phyloP scores from a whole-genome alignment of 2,329 filamentous ascomycete genomes.

The Bimuria novae-zelandiae region DNA sequence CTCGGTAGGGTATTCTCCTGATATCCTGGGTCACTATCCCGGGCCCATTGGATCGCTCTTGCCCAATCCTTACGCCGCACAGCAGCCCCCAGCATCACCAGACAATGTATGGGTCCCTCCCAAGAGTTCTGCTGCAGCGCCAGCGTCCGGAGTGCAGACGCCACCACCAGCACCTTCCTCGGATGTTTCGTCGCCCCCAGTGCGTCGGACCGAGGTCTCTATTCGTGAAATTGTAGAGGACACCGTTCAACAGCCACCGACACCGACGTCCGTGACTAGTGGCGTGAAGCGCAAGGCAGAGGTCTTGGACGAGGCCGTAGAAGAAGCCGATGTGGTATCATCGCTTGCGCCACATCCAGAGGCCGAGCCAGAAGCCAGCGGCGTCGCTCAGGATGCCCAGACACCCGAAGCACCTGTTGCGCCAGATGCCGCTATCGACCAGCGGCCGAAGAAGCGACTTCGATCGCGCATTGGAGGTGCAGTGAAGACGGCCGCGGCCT shows the following conservation, averaged over 20 bases:
- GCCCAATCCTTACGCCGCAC: neutral
- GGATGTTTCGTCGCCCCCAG: slow-evolving; percentile 19
- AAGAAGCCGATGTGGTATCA: neutral
- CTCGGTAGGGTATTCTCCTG: neutral
- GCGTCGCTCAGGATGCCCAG: neutral
- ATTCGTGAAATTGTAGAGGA: slow-evolving; percentile 40
- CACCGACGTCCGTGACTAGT: slow-evolving; percentile 30
- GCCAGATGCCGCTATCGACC: neutral
- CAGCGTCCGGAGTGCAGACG: slow-evolving; percentile 23
- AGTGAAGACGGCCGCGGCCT: slow-evolving; percentile 1
- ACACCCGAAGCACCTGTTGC: neutral
- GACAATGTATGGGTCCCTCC: slow-evolving; percentile 9
- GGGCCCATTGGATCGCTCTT: neutral
- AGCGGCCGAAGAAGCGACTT: slow-evolving; percentile 9
- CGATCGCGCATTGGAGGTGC: slow-evolving; percentile 2
- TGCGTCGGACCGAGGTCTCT: slow-evolving; percentile 33
- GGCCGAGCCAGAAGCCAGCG: neutral
- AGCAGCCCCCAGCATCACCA: neutral
- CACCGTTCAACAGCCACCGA: slow-evolving; percentile 30
- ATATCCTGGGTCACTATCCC: neutral
- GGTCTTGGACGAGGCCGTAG: slow-evolving; percentile 21
- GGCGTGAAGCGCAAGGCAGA: slow-evolving; percentile 41
- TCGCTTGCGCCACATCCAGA: neutral
- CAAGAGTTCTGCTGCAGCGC: slow-evolving; percentile 1
- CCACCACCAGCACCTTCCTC: slow-evolving; percentile 20